These are phyloP conservation scores for Herpomyces periplanetae DNA, from an alignment of 2,329 filamentous ascomycete species.

Conservation along the genomic window DNA sequence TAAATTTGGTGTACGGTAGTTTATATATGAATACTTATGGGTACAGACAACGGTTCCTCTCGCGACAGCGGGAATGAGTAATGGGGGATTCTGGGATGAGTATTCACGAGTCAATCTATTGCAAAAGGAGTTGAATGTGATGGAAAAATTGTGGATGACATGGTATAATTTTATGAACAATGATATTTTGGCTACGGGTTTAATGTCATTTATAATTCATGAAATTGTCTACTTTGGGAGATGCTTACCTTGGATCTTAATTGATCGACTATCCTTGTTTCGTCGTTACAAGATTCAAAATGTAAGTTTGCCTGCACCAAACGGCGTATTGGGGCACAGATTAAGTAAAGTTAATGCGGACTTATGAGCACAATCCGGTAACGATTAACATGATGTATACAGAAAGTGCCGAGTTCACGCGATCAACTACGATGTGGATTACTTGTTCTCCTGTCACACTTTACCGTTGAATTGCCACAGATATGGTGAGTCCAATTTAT, in stretches of 20 bases:
- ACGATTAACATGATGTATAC: constrained; percentile 8
- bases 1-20: no score
- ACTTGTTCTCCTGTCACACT: constrained; percentile 71
- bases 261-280: constrained; percentile 55
- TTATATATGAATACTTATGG: no score
- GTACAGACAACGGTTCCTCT: no score
- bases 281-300: constrained; percentile 79
- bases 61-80: no score
- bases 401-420: constrained; percentile 57
- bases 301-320: no score
- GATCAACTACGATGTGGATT: constrained; percentile 85
- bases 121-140: constrained; percentile 47
- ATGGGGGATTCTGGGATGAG: no score
- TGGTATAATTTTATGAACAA: constrained; percentile 98
- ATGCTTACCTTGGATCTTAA: constrained; percentile 57
- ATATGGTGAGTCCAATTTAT: constrained; percentile 26
- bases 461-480: constrained; percentile 88
- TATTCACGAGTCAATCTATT: no score
- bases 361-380: no score
- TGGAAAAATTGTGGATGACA: constrained; percentile 62
- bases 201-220: constrained; percentile 89
- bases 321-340: no score
- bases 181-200: constrained; percentile 72
- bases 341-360: no score
- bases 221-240: constrained; percentile 81